Conservation (phyloP, 2,329 filamentous ascomycete genomes). For the Xenoacremonium recifei region DNA sequence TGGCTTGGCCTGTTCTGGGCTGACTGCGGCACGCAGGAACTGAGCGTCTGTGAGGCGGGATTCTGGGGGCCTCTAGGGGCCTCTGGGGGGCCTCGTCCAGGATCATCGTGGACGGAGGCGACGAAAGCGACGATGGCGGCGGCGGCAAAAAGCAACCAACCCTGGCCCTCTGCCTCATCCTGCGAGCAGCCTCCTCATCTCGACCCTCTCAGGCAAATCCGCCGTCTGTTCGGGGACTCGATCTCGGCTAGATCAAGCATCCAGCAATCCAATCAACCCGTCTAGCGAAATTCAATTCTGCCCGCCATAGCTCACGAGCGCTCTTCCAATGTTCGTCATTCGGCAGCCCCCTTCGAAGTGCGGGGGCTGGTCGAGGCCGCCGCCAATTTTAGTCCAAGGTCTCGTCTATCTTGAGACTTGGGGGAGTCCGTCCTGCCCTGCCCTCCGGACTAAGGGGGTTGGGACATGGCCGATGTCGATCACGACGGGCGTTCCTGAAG, state of each 20-base stretch:
- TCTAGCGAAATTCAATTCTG: constrained; percentile 14
- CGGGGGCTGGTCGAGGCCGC: constrained; percentile 15
- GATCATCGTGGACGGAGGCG: too few relatives aligned
- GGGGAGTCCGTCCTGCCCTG: constrained; percentile 3
- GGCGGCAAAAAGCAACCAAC: background rate
- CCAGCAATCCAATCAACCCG: background rate
- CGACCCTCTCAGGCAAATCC: constrained; percentile 9
- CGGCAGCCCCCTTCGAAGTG: constrained; percentile 20
- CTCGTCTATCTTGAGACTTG: constrained; percentile 8
- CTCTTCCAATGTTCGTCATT: constrained; percentile 14
- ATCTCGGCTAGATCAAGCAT: constrained; percentile 23
- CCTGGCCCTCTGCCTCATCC: background rate
- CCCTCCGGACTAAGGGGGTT: constrained; percentile 12
- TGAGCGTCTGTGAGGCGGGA: background rate
- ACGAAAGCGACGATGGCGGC: background rate
- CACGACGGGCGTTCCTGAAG: constrained; percentile 7
- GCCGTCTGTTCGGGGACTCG: constrained; percentile 12
- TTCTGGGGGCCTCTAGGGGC: too few relatives aligned
- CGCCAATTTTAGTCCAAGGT: constrained; percentile 21
- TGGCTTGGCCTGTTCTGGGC: too few relatives aligned
- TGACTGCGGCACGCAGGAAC: background rate
- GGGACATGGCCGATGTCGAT: constrained; percentile 17
- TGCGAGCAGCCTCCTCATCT: background rate
- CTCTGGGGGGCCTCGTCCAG: too few relatives aligned
- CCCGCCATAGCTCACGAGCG: constrained; percentile 7